Percentiles rank a stretch among this genome's conserved stretches.
Conservation (phyloP, 2,329 filamentous ascomycete species). For the Cryphonectria carpinicola region DNA sequence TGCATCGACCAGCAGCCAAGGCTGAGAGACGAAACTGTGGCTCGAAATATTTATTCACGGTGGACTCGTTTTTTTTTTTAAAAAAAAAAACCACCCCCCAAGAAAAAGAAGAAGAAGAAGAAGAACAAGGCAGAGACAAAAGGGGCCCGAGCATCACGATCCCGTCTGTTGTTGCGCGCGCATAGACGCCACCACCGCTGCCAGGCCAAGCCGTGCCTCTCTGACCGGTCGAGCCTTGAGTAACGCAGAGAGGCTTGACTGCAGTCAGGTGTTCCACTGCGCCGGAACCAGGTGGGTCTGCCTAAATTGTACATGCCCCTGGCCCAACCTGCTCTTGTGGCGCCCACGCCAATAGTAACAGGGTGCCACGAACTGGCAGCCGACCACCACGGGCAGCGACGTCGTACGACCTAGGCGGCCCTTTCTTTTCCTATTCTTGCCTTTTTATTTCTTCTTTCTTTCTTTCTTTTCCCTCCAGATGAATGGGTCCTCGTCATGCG, state of each 20-base stretch:
- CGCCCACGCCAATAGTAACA: too few relatives aligned
- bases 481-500: slow-evolving; percentile 21
- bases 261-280: not conserved
- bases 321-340: not conserved
- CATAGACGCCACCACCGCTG: not conserved
- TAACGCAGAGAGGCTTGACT: not conserved
- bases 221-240: not conserved
- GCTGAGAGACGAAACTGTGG: not conserved
- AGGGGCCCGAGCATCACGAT: not conserved
- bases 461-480: not conserved
- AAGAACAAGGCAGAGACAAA: not conserved
- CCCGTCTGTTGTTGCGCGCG: not conserved
- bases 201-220: not conserved
- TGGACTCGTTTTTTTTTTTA: too few relatives aligned
- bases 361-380: not conserved
- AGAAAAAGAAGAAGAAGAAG: too few relatives aligned
- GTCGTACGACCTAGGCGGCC: slow-evolving; percentile 1
- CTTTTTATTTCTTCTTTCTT: not conserved
- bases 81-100: too few relatives aligned
- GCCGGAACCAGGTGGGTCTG: not conserved
- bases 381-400: not conserved
- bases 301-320: not conserved
- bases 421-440: not conserved
- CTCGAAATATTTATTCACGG: not conserved
- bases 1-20: not conserved